Conservation (phyloP, 192 early-diverging fungal genomes). For the Coemansia guatemalensis region DNA sequence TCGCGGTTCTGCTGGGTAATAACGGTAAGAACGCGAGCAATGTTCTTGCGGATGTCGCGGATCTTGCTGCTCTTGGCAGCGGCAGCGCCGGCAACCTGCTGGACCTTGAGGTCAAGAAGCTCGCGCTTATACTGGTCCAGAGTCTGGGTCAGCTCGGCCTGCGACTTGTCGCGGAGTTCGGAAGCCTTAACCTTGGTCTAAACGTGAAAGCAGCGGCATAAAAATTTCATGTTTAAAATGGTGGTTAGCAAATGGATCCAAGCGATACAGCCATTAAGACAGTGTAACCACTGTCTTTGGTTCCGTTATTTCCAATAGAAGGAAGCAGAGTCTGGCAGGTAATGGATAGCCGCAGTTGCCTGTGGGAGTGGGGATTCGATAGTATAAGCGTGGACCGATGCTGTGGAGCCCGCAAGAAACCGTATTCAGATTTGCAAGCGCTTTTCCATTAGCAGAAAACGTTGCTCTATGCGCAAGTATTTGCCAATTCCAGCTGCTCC, state of each 20-base stretch:
- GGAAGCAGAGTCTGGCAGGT: not conserved
- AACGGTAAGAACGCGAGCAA: constrained; percentile 94
- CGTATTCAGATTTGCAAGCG: not conserved
- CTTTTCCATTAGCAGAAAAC: not conserved
- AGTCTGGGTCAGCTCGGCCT: constrained; percentile 86
- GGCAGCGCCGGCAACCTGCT: constrained; percentile 82
- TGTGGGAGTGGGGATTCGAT: not conserved
- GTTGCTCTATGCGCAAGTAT: not conserved
- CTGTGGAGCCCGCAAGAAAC: not conserved
- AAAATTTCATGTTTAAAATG: not conserved
- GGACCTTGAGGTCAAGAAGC: constrained; percentile 89
- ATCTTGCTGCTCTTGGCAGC: constrained; percentile 66
- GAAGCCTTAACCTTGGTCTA: constrained; percentile 88
- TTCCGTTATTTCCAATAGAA: not conserved
- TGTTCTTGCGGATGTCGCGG: constrained; percentile 85
- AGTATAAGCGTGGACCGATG: not conserved
- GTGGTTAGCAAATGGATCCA: not conserved
- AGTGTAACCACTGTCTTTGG: not conserved
- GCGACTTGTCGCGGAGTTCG: constrained; percentile 94
- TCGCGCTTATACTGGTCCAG: constrained; percentile 95
- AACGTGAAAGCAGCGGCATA: not conserved
- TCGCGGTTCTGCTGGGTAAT: constrained; percentile 91
- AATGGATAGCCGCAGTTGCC: not conserved
- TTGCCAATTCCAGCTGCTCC: not conserved
- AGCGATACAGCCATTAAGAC: not conserved